Percentiles rank a stretch among this genome's conserved stretches.
These are phyloP conservation scores for Yamadazyma sp. DNA, from an alignment of 1,139 yeast genomes.

Conservation along the genomic window DNA sequence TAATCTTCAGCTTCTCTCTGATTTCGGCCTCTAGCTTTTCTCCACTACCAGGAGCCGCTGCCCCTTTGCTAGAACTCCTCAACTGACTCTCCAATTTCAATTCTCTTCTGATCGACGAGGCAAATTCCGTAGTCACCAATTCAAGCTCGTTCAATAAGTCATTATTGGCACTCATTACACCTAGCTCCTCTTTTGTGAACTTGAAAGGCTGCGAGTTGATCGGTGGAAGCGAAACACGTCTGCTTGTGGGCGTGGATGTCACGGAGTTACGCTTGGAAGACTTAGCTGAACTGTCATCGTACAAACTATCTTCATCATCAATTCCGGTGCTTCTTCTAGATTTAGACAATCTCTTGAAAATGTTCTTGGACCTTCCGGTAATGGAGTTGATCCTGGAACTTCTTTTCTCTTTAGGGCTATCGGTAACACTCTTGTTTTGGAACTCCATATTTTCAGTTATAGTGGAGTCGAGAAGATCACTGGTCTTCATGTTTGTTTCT, in stretches of 20 bases:
- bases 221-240: slow-evolving; percentile 10
- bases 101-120: slow-evolving; percentile 69
- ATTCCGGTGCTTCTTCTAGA: slow-evolving; percentile 19
- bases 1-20: slow-evolving; percentile 43
- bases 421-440: neutral
- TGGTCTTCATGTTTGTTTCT: slow-evolving; percentile 4
- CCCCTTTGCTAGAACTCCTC: slow-evolving; percentile 13
- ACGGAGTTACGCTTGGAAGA: slow-evolving; percentile 17
- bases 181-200: slow-evolving; percentile 60
- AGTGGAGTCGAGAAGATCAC: slow-evolving; percentile 6
- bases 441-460: slow-evolving; percentile 6
- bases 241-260: slow-evolving; percentile 13
- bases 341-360: slow-evolving; percentile 37
- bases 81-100: slow-evolving; percentile 52
- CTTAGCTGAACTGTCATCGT: slow-evolving; percentile 9
- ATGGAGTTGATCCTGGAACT: slow-evolving; percentile 28
- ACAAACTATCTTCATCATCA: slow-evolving; percentile 15
- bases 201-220: slow-evolving; percentile 15
- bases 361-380: slow-evolving; percentile 28
- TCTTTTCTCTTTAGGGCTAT: slow-evolving; percentile 13
- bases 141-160: slow-evolving; percentile 63
- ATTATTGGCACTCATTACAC: slow-evolving; percentile 58
- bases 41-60: neutral
- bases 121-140: slow-evolving; percentile 67
- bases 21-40: slow-evolving; percentile 29